phyloP scores from a whole-genome alignment of 345 rosid genomes.

The Conringia planisiliqua region DNA sequence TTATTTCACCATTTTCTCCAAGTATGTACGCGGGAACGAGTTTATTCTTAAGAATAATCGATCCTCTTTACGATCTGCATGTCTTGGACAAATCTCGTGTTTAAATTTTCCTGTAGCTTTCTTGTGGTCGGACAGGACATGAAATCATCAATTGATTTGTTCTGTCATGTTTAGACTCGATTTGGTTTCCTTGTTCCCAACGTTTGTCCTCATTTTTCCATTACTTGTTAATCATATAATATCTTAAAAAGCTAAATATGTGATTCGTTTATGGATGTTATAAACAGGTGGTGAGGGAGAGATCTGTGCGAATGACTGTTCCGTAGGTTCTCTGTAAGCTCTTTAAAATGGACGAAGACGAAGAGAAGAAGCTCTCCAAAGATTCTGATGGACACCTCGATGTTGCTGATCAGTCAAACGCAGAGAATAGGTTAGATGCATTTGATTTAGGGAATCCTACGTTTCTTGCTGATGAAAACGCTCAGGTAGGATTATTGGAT shows the following conservation, averaged over 20 bases:
- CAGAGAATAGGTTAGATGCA: constrained; percentile 38
- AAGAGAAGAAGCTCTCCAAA: constrained; percentile 43
- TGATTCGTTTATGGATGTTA: not conserved
- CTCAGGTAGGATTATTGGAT: constrained; percentile 21
- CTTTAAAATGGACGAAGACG: constrained; percentile 63
- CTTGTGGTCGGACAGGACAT: not conserved
- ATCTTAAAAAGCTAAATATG: constrained; percentile 6
- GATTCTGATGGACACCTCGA: constrained; percentile 20
- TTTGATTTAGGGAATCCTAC: constrained; percentile 31
- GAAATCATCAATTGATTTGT: not conserved
- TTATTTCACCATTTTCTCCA: not conserved
- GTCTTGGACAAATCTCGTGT: not conserved
- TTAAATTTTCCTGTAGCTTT: not conserved
- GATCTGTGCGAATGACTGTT: constrained; percentile 25
- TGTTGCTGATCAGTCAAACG: constrained; percentile 1
- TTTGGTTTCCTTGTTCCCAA: not conserved
- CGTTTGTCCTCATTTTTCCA: not conserved
- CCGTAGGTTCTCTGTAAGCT: constrained; percentile 6
- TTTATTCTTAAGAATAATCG: not conserved
- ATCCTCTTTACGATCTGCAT: not conserved
- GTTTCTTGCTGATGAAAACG: constrained; percentile 26
- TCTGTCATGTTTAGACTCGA: not conserved
- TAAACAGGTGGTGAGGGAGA: constrained; percentile 32
- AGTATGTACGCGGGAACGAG: not conserved
- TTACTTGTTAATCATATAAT: not conserved